Base-by-base conservation (phyloP, 352 stramenopile genomes). In the Globisporangium nunn region DNA sequence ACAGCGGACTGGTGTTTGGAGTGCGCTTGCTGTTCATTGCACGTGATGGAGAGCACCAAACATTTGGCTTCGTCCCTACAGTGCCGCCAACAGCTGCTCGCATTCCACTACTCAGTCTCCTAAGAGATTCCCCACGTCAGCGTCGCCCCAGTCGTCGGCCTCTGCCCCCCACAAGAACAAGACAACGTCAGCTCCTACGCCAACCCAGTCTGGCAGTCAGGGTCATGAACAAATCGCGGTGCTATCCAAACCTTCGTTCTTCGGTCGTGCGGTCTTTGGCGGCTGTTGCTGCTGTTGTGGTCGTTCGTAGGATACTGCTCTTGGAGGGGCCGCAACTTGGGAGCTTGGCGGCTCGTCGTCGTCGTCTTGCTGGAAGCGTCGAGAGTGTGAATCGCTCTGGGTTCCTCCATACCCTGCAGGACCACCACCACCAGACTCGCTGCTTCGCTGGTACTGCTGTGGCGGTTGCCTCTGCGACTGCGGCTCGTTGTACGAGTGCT, bases 81-180 rank as follows among this genome's bases (percentile, higher is more conserved):
- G 43, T 23, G 18, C 35, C 5, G 7, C 39, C 40, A 37, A 15
- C 12, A 10, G 41, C 41, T 47, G 17, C 43, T 4, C 12, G 37
- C 37, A 43, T n/a, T 17, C 43, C 43, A 28, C 43, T 48, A 48
- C 23, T 55, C 50, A 90, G 61, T 92, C 82, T 58, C 74, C 74
- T 54, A 90, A 64, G 48, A 93, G 63, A 46, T 90, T 86, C 31
- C 81, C 78, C 8, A 91, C 81, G 46, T 93, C 81, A 0, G 83
- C 83, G 44, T 91, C 79, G 29, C 79, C 81, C 77, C 80, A 93
- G 59, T 93, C 83, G 45, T 93, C 79, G 17, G 74, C 69, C n/a
- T 85, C 75, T 88, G 50, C 31, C 33, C 31, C 23, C 45, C 54
- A 55, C 65, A 50, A 23, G 54, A 28, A 50, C 33, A 53, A 46